Evolutionary conservation across 1,139 yeast species (phyloP).

Genomic region (Meyerozyma elateridarum): DNA sequence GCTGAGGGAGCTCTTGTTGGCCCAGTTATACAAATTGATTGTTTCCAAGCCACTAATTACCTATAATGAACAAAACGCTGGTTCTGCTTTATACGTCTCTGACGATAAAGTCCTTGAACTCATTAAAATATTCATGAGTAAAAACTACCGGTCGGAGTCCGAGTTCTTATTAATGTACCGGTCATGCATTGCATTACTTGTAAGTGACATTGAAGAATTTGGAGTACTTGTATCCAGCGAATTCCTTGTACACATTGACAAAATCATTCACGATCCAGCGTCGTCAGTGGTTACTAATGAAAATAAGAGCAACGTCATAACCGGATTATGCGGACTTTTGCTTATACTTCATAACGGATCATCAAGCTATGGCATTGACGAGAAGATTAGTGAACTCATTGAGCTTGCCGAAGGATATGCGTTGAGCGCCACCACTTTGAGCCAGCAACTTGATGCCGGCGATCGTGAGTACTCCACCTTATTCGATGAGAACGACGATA

Average conservation of each 20-base stretch:
- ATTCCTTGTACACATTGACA: constrained; percentile 30
- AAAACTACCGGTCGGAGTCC: constrained; percentile 36
- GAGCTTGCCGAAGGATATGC: constrained; percentile 45
- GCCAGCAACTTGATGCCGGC: constrained; percentile 33
- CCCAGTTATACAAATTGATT: constrained; percentile 46
- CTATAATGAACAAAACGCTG: constrained; percentile 34
- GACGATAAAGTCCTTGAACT: constrained; percentile 35
- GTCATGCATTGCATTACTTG: constrained; percentile 38
- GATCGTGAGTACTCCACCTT: constrained; percentile 43
- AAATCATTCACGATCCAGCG: constrained; percentile 33
- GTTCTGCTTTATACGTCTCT: constrained; percentile 28
- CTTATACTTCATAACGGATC: constrained; percentile 45
- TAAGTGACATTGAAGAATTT: constrained; percentile 49
- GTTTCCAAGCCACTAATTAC: constrained; percentile 39
- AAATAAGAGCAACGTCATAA: constrained; percentile 36
- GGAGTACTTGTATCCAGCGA: constrained; percentile 41
- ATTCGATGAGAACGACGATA: constrained; percentile 35
- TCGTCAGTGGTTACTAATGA: constrained; percentile 29
- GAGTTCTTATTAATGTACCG: constrained; percentile 43
- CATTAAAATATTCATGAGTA: constrained; percentile 26
- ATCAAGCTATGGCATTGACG: constrained; percentile 48
- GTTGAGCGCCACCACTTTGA: constrained; percentile 30
- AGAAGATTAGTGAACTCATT: constrained; percentile 36
- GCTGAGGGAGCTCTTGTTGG: constrained; percentile 48
- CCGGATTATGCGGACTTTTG: constrained; percentile 43